Base-by-base conservation (phyloP, 305 asterid species). In the Fraxinus ornus region DNA sequence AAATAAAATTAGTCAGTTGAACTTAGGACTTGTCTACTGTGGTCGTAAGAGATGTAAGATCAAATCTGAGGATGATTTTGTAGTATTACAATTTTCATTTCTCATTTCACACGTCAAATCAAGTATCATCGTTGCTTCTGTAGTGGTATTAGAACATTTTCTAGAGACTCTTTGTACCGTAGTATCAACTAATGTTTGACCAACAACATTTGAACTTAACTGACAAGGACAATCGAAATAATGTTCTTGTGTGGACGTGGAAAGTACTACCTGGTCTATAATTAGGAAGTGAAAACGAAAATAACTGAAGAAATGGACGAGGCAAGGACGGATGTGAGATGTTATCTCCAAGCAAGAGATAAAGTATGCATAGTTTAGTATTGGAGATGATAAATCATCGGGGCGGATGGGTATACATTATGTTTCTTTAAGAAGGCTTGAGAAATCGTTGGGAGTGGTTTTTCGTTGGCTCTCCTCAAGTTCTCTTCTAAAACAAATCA, bases 171-270 rank as follows among this genome's bases (percentile, higher is more conserved):
- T n/a, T 32, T 82, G 75, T 88, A 92, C 95, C 92, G 88, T 91
- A 66, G 98, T 97, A 80, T 94, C 98, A 39, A 93, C 90, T 85
- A 91, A 93, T 19, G 97, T 92, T 88, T 33, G 36, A 33, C 36
- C 36, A 33, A 89, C 86, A 70, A 92, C 85, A 90, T 93, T 96
- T n/a, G 98, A 93, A 86, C 98, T 93, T 87, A 94, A 78, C 88
- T 92, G 98, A 83, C 89, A 91, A 1, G 98, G 98, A 80, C 97
- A 94, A 87, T 92, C 96, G 75, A 93, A 94, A 79, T 93, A 93
- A 87, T 93, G 97, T 80, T 94, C 98, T 84, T 92, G 97, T 9
- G 98, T 93, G 76, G 91, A 92, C 3, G 97, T 90, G 60, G 97
- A 90, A 84, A 83, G 92, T 28, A 89, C 87, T 55, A 93, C 70